These are phyloP conservation scores for Hirschioporus abietinus DNA, from an alignment of 768 basidiomycete species.

Conservation along the genomic window DNA sequence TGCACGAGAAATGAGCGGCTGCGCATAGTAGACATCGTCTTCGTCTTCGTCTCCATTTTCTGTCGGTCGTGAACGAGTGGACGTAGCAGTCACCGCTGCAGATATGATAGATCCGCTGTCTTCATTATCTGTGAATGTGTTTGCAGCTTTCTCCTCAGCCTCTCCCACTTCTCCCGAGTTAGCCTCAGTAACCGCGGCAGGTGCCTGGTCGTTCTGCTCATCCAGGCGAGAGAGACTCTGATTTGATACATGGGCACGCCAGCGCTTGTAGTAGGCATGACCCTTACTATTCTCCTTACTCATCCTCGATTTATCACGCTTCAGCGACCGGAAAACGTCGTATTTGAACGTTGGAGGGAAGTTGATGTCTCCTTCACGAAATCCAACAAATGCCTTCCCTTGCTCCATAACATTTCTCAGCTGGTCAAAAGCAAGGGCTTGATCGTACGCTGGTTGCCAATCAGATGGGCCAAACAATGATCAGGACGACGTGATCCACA, in stretches of 20 bases:
- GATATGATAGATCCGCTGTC: neutral
- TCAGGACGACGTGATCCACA: neutral
- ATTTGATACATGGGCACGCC: neutral
- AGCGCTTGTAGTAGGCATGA: neutral
- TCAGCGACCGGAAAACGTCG: conserved; percentile 62
- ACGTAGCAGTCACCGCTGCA: neutral
- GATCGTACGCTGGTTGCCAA: conserved; percentile 58
- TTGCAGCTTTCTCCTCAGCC: conserved; percentile 33
- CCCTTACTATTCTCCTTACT: neutral
- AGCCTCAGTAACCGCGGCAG: neutral
- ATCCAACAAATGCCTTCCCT: conserved; percentile 68
- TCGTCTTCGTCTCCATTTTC: neutral
- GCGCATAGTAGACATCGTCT: conserved; percentile 4
- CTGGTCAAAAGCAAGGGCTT: conserved; percentile 90
- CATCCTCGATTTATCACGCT: conserved; percentile 31
- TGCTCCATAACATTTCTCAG: conserved; percentile 69
- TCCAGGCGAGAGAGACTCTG: neutral
- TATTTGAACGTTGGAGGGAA: conserved; percentile 97
- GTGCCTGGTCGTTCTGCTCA: conserved; percentile 1
- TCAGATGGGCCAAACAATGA: conserved; percentile 3
- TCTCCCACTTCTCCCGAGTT: conserved; percentile 18
- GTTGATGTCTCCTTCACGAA: conserved; percentile 71
- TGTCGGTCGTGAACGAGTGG: neutral
- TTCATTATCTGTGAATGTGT: conserved; percentile 5
- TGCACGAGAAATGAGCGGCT: neutral